These are phyloP conservation scores for Euphorbia peplus DNA, from an alignment of 345 rosid species.

Conservation along the genomic window DNA sequence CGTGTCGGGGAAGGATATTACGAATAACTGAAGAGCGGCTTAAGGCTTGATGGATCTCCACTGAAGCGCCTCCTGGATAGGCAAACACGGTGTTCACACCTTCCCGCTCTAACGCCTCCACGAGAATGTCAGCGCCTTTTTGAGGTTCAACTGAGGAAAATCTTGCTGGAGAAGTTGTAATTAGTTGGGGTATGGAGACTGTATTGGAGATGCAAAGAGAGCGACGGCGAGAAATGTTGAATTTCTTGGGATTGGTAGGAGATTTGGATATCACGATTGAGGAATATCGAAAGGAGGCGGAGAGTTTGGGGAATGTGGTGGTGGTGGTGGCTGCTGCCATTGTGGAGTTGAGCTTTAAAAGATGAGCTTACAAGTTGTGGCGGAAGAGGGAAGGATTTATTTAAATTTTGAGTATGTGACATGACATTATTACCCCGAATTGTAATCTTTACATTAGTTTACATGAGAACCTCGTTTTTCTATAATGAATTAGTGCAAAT, in stretches of 20 bases:
- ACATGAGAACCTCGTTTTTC: no score
- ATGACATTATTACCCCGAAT: neutral
- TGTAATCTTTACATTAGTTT: no score
- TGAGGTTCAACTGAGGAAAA: constrained; percentile 68
- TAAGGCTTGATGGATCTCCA: constrained; percentile 98
- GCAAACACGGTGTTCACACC: constrained; percentile 88
- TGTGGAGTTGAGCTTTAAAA: neutral
- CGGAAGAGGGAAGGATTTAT: constrained; percentile 2
- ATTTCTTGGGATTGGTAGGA: constrained; percentile 10
- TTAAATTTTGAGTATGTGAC: neutral
- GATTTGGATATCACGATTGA: constrained; percentile 23
- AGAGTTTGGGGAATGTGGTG: constrained; percentile 6
- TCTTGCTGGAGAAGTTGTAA: constrained; percentile 34
- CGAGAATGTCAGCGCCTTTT: constrained; percentile 88
- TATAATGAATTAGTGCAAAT: no score
- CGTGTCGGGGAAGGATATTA: constrained; percentile 95
- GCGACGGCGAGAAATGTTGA: constrained; percentile 19
- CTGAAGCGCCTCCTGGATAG: constrained; percentile 90
- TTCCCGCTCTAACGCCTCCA: constrained; percentile 84
- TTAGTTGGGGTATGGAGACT: constrained; percentile 15
- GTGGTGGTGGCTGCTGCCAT: constrained; percentile 22
- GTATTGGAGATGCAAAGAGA: constrained; percentile 33
- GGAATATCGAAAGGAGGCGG: constrained; percentile 18
- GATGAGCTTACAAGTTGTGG: neutral
- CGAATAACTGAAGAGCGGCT: constrained; percentile 74